Conservation (phyloP, 1,139 yeast species). For the Blastobotrys serpentis region DNA sequence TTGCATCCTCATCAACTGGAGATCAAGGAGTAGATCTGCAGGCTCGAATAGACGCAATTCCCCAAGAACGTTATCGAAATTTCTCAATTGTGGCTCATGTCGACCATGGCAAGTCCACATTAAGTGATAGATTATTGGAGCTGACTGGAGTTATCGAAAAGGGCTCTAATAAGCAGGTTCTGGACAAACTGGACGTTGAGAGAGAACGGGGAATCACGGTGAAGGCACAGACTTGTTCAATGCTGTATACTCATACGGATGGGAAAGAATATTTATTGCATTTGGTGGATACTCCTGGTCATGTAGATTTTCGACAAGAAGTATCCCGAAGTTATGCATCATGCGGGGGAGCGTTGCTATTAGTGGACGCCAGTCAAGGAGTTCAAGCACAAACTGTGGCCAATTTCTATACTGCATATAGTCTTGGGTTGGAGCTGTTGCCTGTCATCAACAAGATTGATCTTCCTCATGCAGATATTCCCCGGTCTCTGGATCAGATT, state of each 20-base stretch:
- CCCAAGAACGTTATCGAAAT: conserved; percentile 78
- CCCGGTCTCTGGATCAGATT: conserved; percentile 77
- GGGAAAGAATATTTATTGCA: conserved; percentile 77
- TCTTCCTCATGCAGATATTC: conserved; percentile 82
- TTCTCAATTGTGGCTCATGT: conserved; percentile 97
- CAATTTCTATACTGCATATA: conserved; percentile 84
- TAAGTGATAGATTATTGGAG: conserved; percentile 83
- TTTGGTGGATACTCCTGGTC: conserved; percentile 96
- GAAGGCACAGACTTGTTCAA: conserved; percentile 93
- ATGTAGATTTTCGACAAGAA: conserved; percentile 93
- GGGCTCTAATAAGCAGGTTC: conserved; percentile 76
- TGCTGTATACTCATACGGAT: conserved; percentile 70
- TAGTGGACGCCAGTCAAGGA: conserved; percentile 95
- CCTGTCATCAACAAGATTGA: conserved; percentile 94
- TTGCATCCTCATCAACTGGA: neutral
- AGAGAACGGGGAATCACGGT: conserved; percentile 95
- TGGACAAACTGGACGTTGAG: conserved; percentile 92
- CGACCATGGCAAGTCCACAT: conserved; percentile 96
- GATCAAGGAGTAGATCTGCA: conserved; percentile 19
- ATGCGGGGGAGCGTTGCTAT: conserved; percentile 87
- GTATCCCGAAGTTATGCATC: conserved; percentile 93
- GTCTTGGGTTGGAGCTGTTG: conserved; percentile 74
- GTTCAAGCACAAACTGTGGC: conserved; percentile 98
- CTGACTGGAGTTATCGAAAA: conserved; percentile 84
- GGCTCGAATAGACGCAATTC: conserved; percentile 68